Evolutionary conservation across 805 yeast species (phyloP), one percentile per base, ranked within the genome.

Genomic region (Maudiozyma pseudohumilis): DNA sequence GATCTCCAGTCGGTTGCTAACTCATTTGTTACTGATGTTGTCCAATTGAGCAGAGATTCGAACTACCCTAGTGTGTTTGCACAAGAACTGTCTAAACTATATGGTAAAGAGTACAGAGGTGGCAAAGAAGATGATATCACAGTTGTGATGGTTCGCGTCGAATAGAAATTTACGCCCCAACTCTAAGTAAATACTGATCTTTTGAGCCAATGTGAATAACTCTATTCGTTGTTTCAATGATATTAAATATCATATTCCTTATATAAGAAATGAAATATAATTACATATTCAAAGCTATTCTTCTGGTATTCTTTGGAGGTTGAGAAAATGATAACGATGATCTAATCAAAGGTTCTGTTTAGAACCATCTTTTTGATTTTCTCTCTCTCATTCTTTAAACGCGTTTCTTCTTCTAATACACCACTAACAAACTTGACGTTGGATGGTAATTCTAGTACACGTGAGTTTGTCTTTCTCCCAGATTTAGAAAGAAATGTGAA

Each of bases 41-140:
- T 73, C 25, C 66, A 67, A 34, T 68, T 85, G 16, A 80, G 94
- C 40, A 68, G 74, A 44, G 89, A 89, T 57, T 72, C 80, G 11
- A 65, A 72, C 40, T 82, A 71, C 53, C 86, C 88, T 15, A 78
- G 94, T 43, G 94, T 89, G 0, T 89, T 89, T 61, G 81, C 95
- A 6, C 87, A 80, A 59, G 84, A 65, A 68, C 15, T 46, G 4
- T 38, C 50, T 1, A 40, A 40, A 27, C 15, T 47, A 6, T 40
- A 42, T n/a, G 48, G 48, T 8, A 40, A 40, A 24, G 21, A 31
- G 30, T 82, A 83, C 53, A 66, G 75, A 41, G 97, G 98, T 24
- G 98, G 98, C 11, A 89, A 89, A 63, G 94, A 87, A 32, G 98
- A 89, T 61, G 98, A 89, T 60, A 81, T 92, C 27, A 86, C 97